Evolutionary conservation across 129 eudicot species (phyloP).

Genomic region (Flaveria brownii): DNA sequence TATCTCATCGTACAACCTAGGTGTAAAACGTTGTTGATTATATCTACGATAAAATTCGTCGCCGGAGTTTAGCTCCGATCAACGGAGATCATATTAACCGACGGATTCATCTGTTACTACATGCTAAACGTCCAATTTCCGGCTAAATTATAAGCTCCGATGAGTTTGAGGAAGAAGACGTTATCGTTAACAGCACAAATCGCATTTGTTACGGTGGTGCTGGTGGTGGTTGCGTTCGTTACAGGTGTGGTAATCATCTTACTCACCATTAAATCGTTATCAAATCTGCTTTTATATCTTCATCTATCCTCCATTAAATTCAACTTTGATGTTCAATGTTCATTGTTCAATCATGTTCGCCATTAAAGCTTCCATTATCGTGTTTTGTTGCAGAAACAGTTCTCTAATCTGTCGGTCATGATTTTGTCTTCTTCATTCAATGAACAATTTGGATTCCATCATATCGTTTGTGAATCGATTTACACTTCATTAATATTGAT

Average conservation of each 20-base stretch:
- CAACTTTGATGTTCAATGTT: not conserved
- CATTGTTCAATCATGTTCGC: not conserved
- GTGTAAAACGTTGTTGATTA: constrained; percentile 21
- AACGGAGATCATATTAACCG: not conserved
- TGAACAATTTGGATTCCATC: constrained; percentile 4
- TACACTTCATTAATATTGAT: not conserved
- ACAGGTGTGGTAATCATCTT: constrained; percentile 46
- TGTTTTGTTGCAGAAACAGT: constrained; percentile 5
- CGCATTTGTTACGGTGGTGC: constrained; percentile 33
- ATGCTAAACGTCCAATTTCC: constrained; percentile 33
- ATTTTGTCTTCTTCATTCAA: constrained; percentile 32
- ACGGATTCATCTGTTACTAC: constrained; percentile 12
- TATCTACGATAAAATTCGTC: constrained; percentile 3
- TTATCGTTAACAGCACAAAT: constrained; percentile 37
- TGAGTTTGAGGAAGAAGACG: constrained; percentile 25
- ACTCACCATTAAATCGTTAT: constrained; percentile 12
- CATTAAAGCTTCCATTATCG: constrained; percentile 25
- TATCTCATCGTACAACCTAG: constrained; percentile 34
- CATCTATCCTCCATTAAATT: constrained; percentile 30
- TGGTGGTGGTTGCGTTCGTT: constrained; percentile 43
- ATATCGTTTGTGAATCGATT: not conserved
- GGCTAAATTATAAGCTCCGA: constrained; percentile 33
- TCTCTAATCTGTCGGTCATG: constrained; percentile 16
- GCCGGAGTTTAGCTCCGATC: constrained; percentile 21
- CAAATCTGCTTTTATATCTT: constrained; percentile 25